phyloP scores from a whole-genome alignment of 768 basidiomycete species.

The Xerocomellus intermedius region DNA sequence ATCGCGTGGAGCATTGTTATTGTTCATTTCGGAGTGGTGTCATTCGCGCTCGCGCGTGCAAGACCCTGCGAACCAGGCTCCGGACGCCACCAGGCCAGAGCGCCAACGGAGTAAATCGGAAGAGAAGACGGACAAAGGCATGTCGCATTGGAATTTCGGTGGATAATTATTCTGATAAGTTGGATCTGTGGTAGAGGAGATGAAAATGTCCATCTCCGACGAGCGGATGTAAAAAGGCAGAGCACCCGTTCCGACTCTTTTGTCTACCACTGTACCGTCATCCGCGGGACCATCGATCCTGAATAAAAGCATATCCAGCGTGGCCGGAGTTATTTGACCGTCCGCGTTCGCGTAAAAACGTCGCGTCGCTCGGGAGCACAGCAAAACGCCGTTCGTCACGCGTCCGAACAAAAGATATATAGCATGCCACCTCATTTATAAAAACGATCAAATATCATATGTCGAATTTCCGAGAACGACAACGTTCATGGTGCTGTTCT shows the following conservation, averaged over 20 bases:
- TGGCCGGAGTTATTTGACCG: background rate
- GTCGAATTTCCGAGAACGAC: conserved; percentile 27
- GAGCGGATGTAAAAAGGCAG: background rate
- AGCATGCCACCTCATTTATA: conserved; percentile 2
- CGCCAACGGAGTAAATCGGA: conserved; percentile 1
- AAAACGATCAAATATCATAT: conserved; percentile 8
- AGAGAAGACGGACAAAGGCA: background rate
- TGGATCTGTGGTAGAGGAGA: conserved; percentile 5
- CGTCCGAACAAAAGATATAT: background rate
- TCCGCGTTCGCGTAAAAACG: background rate
- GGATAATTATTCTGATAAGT: conserved; percentile 8
- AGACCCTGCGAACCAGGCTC: conserved; percentile 1
- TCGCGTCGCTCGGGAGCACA: background rate
- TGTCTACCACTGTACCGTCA: background rate
- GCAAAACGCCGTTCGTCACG: background rate
- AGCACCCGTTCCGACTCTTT: background rate
- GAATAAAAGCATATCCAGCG: background rate
- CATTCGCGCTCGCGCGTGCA: background rate
- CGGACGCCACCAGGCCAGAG: conserved; percentile 6
- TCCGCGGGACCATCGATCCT: background rate
- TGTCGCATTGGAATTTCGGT: conserved; percentile 1
- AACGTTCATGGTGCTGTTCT: background rate
- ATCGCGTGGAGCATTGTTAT: conserved; percentile 18
- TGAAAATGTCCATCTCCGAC: conserved; percentile 10
- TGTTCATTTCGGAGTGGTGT: conserved; percentile 19